These are phyloP conservation scores for Coemansia sp. DNA, from an alignment of 192 early-diverging fungal genomes.

Conservation along the genomic window DNA sequence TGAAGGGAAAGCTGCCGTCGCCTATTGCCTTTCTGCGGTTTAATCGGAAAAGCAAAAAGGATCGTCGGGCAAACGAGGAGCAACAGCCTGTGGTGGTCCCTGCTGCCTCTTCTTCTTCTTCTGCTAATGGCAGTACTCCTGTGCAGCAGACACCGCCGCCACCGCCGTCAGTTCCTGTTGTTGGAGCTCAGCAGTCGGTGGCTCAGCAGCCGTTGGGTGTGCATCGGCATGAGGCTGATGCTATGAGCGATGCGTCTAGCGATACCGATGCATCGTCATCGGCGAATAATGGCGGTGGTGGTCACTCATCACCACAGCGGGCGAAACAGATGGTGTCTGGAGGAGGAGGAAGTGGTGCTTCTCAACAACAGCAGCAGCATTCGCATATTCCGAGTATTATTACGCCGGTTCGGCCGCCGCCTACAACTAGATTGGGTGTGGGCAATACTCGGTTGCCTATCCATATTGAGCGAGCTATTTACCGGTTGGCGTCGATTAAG, in stretches of 20 bases:
- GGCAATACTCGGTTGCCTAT: conserved; percentile 63
- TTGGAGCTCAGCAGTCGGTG: background rate
- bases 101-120: too few relatives aligned
- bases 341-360: conserved; percentile 7
- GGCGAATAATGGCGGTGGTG: background rate
- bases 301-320: conserved; percentile 5
- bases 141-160: background rate
- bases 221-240: background rate
- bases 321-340: conserved; percentile 13
- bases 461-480: conserved; percentile 78
- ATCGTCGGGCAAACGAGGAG: conserved; percentile 13
- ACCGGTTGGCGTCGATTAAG: conserved; percentile 74
- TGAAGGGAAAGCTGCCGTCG: conserved; percentile 48
- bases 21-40: conserved; percentile 48
- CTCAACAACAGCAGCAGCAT: conserved; percentile 10
- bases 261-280: conserved; percentile 12
- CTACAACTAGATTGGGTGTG: conserved; percentile 30
- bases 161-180: conserved; percentile 13
- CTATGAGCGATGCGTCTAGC: conserved; percentile 21
- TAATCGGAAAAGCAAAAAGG: conserved; percentile 52
- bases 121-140: too few relatives aligned
- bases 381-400: conserved; percentile 58
- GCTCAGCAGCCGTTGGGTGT: background rate
- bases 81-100: background rate
- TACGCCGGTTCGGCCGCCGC: conserved; percentile 48